Evolutionary conservation across 2,329 filamentous ascomycete species (phyloP).

Genomic region (Ploettnerulaceae sp.): DNA sequence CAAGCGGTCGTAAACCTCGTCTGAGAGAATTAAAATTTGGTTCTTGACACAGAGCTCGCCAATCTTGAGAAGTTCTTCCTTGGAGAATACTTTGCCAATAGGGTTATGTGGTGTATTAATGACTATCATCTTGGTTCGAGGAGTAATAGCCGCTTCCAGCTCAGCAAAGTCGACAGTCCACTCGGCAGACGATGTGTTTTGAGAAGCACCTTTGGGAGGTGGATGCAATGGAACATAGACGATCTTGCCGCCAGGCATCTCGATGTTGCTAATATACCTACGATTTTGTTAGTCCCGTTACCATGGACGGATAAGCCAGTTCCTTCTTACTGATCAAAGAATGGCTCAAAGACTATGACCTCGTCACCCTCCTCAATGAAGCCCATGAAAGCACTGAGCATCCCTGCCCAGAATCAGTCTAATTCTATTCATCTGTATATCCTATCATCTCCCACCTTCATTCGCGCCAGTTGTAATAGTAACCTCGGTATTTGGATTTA

Average conservation of each 20-base stretch:
- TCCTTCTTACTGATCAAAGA: constrained; percentile 78
- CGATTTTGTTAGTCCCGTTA: constrained; percentile 10
- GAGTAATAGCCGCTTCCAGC: constrained; percentile 74
- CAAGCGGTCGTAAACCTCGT: constrained; percentile 91
- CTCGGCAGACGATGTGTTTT: constrained; percentile 78
- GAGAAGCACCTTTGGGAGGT: constrained; percentile 69
- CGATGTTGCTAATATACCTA: constrained; percentile 92
- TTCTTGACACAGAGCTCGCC: constrained; percentile 87
- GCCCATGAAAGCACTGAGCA: constrained; percentile 96
- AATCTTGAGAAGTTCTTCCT: constrained; percentile 75
- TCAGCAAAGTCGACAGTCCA: constrained; percentile 85
- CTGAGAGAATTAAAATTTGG: constrained; percentile 87
- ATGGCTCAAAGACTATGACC: constrained; percentile 96
- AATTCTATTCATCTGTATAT: not conserved
- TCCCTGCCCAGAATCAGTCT: constrained; percentile 46
- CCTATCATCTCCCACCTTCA: constrained; percentile 47
- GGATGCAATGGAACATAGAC: constrained; percentile 94
- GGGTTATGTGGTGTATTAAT: constrained; percentile 86
- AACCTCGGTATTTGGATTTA: constrained; percentile 89
- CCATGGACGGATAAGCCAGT: constrained; percentile 5
- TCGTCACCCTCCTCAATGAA: constrained; percentile 94
- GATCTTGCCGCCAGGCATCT: constrained; percentile 94
- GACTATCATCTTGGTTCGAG: constrained; percentile 94
- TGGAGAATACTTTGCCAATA: constrained; percentile 90
- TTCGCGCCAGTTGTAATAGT: constrained; percentile 92